Percentiles rank a stretch among this genome's conserved stretches.
phyloP scores from a whole-genome alignment of 495 filamentous ascomycete species.

The Aspergillus sparsus region DNA sequence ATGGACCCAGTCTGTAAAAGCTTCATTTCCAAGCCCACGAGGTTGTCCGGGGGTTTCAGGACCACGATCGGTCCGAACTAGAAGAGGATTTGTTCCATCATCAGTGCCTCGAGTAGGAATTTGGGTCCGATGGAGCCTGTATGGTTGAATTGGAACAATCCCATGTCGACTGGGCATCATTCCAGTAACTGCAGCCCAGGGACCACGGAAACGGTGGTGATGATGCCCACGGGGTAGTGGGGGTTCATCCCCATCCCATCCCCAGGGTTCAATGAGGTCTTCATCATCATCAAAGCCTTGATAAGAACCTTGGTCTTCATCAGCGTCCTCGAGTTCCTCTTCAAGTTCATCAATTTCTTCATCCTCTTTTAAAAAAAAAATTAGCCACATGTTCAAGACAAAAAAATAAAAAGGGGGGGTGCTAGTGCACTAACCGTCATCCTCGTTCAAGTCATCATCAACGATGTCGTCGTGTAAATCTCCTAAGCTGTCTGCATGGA shows the following conservation, averaged over 20 bases:
- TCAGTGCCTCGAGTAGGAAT: conserved; percentile 57
- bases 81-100: conserved; percentile 80
- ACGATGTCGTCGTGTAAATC: conserved; percentile 54
- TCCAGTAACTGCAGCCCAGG: conserved; percentile 47
- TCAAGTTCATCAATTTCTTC: conserved; percentile 57
- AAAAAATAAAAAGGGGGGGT: neutral
- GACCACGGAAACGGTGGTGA: conserved; percentile 47
- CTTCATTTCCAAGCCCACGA: conserved; percentile 35
- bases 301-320: conserved; percentile 49
- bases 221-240: conserved; percentile 48
- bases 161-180: conserved; percentile 46
- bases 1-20: conserved; percentile 58
- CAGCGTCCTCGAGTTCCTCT: conserved; percentile 52
- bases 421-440: conserved; percentile 60
- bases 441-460: conserved; percentile 70
- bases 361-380: conserved; percentile 36
- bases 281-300: conserved; percentile 53
- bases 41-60: conserved; percentile 34
- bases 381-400: conserved; percentile 16
- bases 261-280: conserved; percentile 55
- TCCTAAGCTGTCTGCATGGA: conserved; percentile 39
- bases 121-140: conserved; percentile 56
- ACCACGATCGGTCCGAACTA: conserved; percentile 48
- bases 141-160: conserved; percentile 51
- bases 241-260: conserved; percentile 56